Conservation (phyloP, 768 basidiomycete genomes). For the Amanita rubescens region DNA sequence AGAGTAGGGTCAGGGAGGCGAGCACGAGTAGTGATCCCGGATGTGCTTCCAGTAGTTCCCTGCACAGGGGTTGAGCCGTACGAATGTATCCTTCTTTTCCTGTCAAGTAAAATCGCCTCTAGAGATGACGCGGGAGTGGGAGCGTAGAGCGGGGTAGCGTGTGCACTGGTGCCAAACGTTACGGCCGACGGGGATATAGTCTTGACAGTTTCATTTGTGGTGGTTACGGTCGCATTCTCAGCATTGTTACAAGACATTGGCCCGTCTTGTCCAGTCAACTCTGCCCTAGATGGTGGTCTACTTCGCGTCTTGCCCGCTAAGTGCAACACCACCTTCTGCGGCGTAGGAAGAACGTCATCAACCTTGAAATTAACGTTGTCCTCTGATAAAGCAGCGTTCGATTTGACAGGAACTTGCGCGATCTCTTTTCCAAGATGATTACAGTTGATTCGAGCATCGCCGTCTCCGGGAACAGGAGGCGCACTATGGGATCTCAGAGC, state of each 20-base stretch:
- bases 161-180: constrained; percentile 5
- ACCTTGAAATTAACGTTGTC: background rate
- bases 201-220: background rate
- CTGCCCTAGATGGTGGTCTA: background rate
- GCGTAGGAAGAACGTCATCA: background rate
- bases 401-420: background rate
- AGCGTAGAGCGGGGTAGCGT: constrained; percentile 23
- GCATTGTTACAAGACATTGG: background rate
- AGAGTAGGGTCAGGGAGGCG: background rate
- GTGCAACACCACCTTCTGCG: background rate
- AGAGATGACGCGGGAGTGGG: constrained; percentile 49
- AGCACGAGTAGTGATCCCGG: background rate
- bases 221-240: background rate
- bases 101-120: constrained; percentile 60
- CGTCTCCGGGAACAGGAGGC: constrained; percentile 44
- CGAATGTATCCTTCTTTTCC: constrained; percentile 44
- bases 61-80: constrained; percentile 11
- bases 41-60: background rate
- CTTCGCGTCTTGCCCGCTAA: background rate
- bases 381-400: background rate
- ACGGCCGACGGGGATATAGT: background rate
- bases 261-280: background rate
- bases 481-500: constrained; percentile 42
- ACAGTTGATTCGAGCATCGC: constrained; percentile 9
- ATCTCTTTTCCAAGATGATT: constrained; percentile 8